Evolutionary conservation across 2,329 filamentous ascomycete species (phyloP).

Genomic region (Colletotrichum sp.): DNA sequence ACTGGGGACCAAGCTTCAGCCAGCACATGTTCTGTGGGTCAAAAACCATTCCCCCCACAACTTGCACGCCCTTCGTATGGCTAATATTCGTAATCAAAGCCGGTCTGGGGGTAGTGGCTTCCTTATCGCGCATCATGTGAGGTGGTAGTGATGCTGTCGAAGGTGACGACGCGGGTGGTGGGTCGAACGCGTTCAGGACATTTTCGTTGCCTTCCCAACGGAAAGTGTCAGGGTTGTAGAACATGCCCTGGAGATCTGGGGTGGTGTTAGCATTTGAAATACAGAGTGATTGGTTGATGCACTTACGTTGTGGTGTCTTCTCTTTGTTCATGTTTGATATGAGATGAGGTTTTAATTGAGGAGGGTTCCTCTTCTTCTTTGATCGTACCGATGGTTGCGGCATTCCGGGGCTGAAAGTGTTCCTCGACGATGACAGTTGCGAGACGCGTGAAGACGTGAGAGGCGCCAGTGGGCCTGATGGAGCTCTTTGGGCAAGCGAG

Average conservation of each 20-base stretch:
- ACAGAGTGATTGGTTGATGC: neutral
- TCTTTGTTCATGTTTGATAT: slow-evolving; percentile 82
- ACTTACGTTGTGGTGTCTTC: slow-evolving; percentile 81
- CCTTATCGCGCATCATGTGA: slow-evolving; percentile 57
- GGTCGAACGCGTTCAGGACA: slow-evolving; percentile 78
- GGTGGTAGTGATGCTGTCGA: slow-evolving; percentile 52
- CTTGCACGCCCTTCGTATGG: slow-evolving; percentile 83
- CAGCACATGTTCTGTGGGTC: slow-evolving; percentile 98
- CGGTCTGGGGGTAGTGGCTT: slow-evolving; percentile 65
- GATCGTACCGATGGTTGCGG: slow-evolving; percentile 50
- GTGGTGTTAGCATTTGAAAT: slow-evolving; percentile 31
- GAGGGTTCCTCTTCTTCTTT: slow-evolving; percentile 62
- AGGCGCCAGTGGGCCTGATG: slow-evolving; percentile 59
- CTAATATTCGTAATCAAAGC: slow-evolving; percentile 93
- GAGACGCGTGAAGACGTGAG: slow-evolving; percentile 60
- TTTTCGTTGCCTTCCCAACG: slow-evolving; percentile 98
- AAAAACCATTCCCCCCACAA: slow-evolving; percentile 98
- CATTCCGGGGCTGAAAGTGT: slow-evolving; percentile 50
- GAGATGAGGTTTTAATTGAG: slow-evolving; percentile 78
- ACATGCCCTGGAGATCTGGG: slow-evolving; percentile 90
- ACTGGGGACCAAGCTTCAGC: slow-evolving; percentile 74
- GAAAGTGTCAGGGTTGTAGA: slow-evolving; percentile 86
- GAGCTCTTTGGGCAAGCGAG: slow-evolving; percentile 63
- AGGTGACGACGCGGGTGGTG: slow-evolving; percentile 59
- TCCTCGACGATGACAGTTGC: slow-evolving; percentile 53